These are phyloP conservation scores for Amanita subjunquillea DNA, from an alignment of 768 basidiomycete genomes.

Conservation along the genomic window DNA sequence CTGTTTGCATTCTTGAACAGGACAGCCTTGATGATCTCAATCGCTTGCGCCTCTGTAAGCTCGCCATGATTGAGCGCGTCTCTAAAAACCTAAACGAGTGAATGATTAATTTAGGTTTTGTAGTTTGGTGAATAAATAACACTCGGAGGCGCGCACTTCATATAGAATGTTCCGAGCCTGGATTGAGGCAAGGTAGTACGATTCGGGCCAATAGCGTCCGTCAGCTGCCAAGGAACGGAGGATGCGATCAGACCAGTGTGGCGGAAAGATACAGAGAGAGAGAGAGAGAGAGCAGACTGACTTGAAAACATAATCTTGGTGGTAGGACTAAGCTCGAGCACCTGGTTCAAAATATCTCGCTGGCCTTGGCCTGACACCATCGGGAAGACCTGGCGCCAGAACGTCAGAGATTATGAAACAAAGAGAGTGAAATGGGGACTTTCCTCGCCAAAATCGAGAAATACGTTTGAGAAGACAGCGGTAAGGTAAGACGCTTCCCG, in stretches of 20 bases:
- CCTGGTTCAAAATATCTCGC: slow-evolving; percentile 42
- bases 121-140: too few relatives aligned
- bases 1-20: too few relatives aligned
- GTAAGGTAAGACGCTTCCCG: slow-evolving; percentile 73
- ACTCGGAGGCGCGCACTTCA: slow-evolving; percentile 26
- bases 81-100: too few relatives aligned
- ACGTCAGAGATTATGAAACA: not conserved
- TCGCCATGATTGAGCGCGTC: too few relatives aligned
- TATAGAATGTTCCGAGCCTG: slow-evolving; percentile 58
- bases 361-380: slow-evolving; percentile 57
- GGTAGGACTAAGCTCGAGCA: slow-evolving; percentile 63
- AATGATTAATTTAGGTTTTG: too few relatives aligned
- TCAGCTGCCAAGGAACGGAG: slow-evolving; percentile 28
- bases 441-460: slow-evolving; percentile 70
- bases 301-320: slow-evolving; percentile 81
- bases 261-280: not conserved
- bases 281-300: slow-evolving; percentile 19
- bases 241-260: not conserved
- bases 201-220: slow-evolving; percentile 70
- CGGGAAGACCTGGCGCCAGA: slow-evolving; percentile 44
- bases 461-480: slow-evolving; percentile 64
- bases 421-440: not conserved
- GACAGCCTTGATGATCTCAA: too few relatives aligned
- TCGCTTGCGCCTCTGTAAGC: too few relatives aligned
- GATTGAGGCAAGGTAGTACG: slow-evolving; percentile 54